These are phyloP conservation scores for Obelidium mucronatum DNA, from an alignment of 192 early-diverging fungal genomes.

Conservation along the genomic window DNA sequence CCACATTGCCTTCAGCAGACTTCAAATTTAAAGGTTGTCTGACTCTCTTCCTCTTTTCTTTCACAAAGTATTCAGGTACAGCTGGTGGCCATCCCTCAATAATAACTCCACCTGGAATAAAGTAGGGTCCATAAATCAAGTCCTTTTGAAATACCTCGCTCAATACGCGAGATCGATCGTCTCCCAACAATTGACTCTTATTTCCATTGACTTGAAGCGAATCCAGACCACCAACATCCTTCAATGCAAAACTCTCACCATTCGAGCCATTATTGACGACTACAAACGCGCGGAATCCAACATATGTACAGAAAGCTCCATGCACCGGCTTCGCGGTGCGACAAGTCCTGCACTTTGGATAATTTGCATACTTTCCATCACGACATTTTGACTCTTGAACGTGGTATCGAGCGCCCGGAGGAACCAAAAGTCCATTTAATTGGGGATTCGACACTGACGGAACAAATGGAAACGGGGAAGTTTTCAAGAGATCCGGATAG, in stretches of 20 bases:
- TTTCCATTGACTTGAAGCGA: neutral
- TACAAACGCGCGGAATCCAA: conserved; percentile 27
- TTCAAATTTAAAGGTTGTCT: too few species aligned
- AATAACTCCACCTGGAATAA: conserved; percentile 26
- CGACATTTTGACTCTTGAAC: conserved; percentile 21
- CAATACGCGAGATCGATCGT: neutral
- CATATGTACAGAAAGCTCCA: conserved; percentile 6
- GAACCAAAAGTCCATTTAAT: neutral
- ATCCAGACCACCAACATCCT: neutral
- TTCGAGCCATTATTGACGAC: neutral
- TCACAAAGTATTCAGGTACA: too few species aligned
- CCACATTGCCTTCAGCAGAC: too few species aligned
- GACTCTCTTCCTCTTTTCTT: too few species aligned
- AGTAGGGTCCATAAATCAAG: conserved; percentile 27
- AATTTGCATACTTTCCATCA: neutral
- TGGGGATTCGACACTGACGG: neutral
- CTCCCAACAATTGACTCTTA: neutral
- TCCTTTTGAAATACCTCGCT: neutral
- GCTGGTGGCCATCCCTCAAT: too few species aligned
- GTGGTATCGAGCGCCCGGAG: neutral
- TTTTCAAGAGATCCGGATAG: conserved; percentile 13
- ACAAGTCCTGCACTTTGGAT: conserved; percentile 27
- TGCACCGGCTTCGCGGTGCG: neutral
- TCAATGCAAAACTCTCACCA: neutral
- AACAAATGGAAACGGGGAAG: conserved; percentile 14